phyloP scores from a whole-genome alignment of 805 yeast species.

The Candida saitoana region DNA sequence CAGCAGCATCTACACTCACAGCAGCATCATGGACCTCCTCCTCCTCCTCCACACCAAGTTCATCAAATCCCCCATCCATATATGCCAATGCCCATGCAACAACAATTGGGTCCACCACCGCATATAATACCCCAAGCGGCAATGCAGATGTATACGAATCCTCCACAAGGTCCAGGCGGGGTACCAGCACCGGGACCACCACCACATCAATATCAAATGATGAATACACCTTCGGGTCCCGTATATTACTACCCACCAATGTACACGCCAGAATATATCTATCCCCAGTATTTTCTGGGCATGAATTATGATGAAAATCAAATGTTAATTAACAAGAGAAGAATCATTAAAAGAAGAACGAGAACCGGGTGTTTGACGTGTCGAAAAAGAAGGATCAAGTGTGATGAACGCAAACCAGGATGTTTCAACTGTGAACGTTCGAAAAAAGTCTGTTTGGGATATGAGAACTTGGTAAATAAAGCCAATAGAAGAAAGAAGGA shows the following conservation, averaged over 20 bases:
- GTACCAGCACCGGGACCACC: slow-evolving; percentile 1
- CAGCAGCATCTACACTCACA: background rate
- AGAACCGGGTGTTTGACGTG: slow-evolving; percentile 76
- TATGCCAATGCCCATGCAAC: slow-evolving; percentile 4
- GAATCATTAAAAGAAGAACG: slow-evolving; percentile 57
- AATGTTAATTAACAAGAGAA: slow-evolving; percentile 31
- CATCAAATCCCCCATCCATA: slow-evolving; percentile 2
- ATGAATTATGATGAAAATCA: slow-evolving; percentile 22
- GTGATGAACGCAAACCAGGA: slow-evolving; percentile 70
- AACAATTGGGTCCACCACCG: slow-evolving; percentile 4
- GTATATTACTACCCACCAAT: slow-evolving; percentile 1
- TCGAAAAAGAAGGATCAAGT: slow-evolving; percentile 65
- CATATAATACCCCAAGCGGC: slow-evolving; percentile 6
- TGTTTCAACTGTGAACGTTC: slow-evolving; percentile 66
- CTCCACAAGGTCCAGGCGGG: slow-evolving; percentile 1
- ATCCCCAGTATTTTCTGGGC: slow-evolving; percentile 8
- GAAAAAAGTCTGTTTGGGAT: slow-evolving; percentile 65
- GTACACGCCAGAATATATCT: slow-evolving; percentile 5
- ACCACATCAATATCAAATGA: slow-evolving; percentile 3
- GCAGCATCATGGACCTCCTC: slow-evolving; percentile 6
- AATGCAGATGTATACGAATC: slow-evolving; percentile 5
- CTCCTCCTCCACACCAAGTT: slow-evolving; percentile 5
- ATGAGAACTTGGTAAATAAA: slow-evolving; percentile 33
- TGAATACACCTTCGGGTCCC: slow-evolving; percentile 2
- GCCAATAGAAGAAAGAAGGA: slow-evolving; percentile 8